Base-by-base conservation (phyloP, 2,329 filamentous ascomycete species). In the Colletotrichum agaves region DNA sequence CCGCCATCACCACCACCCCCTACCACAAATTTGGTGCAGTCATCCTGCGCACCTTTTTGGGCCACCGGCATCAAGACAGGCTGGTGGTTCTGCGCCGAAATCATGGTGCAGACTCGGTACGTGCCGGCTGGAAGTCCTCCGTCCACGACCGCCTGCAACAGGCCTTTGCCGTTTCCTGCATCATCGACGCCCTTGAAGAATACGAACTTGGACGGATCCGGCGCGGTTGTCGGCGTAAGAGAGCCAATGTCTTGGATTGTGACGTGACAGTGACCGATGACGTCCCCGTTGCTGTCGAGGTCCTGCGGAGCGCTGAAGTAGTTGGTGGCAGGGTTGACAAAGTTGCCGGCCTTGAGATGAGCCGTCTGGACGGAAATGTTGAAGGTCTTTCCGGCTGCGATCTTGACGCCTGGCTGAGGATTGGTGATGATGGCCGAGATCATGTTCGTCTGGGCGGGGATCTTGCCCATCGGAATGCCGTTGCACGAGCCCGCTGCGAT, bases 141-240 rank as follows among this genome's bases (percentile, higher is more conserved):
- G 0, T 75, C 73, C 7, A 87, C 82, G 27, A 75, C 72, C 23
- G 84, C 81, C 59, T 75, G 73, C 41, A 87, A 78, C n/a, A 77
- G 72, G 6, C 83, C 85, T 5, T 82, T 74, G 10, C 81, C 80
- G 67, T 86, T 78, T 41, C 82, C 84, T 21, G 73, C 77, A 69
- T 87, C 82, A 71, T 88, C 85, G 73, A 88, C 81, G 64, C 86
- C 86, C 78, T 87, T 87, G 81, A 88, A 88, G 77, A 86, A 88
- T 23, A 78, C 83, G 73, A 87, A 88, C 49, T 57, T 52, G 5
- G 60, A 67, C n/a, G 79, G 73, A 19, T 78, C 77, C 10, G 81
- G 78, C 72, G 52, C 82, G 71, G 66, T 82, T 72, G 47, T 78
- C 74, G 61, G 74, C 46, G 78, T 79, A 46, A 80, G 63, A 37